Percentiles rank a stretch among this genome's conserved stretches.
These are phyloP conservation scores for Entomortierella chlamydospora DNA, from an alignment of 192 early-diverging fungal genomes.

Conservation along the genomic window DNA sequence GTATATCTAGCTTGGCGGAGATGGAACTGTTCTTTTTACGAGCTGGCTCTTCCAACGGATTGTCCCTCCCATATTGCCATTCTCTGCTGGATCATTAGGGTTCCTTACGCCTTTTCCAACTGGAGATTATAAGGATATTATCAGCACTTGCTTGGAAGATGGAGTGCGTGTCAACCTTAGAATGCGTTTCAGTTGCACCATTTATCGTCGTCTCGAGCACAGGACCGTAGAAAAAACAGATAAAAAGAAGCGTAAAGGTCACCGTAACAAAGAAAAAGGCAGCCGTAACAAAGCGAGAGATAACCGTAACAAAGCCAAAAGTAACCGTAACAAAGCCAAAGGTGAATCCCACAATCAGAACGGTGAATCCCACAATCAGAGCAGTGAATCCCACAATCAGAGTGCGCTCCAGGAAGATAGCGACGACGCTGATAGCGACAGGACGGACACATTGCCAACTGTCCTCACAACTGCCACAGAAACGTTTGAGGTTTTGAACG, in stretches of 20 bases:
- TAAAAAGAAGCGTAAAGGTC: slow-evolving; percentile 56
- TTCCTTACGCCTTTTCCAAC: slow-evolving; percentile 93
- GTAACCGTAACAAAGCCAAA: too few relatives aligned
- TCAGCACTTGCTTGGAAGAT: slow-evolving; percentile 71
- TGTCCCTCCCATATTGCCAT: slow-evolving; percentile 94
- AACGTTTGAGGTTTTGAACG: slow-evolving; percentile 94
- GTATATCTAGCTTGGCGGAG: slow-evolving; percentile 80
- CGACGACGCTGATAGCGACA: slow-evolving; percentile 44
- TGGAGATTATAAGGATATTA: slow-evolving; percentile 64
- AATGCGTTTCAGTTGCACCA: slow-evolving; percentile 92
- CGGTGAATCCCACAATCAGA: too few relatives aligned
- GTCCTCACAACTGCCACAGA: slow-evolving; percentile 72
- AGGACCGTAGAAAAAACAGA: slow-evolving; percentile 26
- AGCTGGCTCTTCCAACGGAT: slow-evolving; percentile 89
- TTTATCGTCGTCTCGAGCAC: slow-evolving; percentile 71
- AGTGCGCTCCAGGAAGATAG: too few relatives aligned
- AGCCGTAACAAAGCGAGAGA: too few relatives aligned
- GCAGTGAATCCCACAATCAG: too few relatives aligned
- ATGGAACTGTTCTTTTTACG: slow-evolving; percentile 95
- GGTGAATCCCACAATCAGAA: too few relatives aligned
- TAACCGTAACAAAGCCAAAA: too few relatives aligned
- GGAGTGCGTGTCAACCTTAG: slow-evolving; percentile 88
- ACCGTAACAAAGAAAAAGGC: slow-evolving; percentile 32
- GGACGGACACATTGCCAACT: slow-evolving; percentile 59
- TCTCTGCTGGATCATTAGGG: slow-evolving; percentile 94